phyloP scores from a whole-genome alignment of 2,329 filamentous ascomycete species.

The Pseudogymnoascus sp. region DNA sequence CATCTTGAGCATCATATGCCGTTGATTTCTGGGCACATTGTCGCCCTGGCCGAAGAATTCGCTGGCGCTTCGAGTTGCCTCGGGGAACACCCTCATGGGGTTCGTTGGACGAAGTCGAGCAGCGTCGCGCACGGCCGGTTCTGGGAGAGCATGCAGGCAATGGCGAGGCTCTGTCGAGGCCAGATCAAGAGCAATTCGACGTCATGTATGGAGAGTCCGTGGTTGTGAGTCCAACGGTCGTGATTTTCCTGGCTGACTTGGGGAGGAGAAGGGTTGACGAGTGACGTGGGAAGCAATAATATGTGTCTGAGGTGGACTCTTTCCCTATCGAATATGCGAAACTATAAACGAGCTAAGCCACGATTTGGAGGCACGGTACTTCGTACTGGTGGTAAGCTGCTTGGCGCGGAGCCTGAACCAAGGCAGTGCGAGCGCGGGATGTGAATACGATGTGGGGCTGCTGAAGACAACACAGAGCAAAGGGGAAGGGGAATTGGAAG shows the following conservation, averaged over 20 bases:
- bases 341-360: conserved; percentile 5
- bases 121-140: conserved; percentile 1
- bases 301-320: not conserved
- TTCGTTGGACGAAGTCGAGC: conserved; percentile 1
- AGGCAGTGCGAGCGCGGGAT: not conserved
- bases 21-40: not conserved
- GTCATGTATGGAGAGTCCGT: not conserved
- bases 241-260: not conserved
- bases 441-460: conserved; percentile 1
- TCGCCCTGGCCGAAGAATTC: not conserved
- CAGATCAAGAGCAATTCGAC: conserved; percentile 2
- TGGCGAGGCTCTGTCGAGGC: conserved; percentile 4
- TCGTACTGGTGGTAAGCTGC: conserved; percentile 3
- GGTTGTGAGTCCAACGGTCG: not conserved
- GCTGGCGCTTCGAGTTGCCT: not conserved
- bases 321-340: not conserved
- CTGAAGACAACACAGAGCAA: not conserved
- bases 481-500: not conserved
- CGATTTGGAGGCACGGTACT: conserved; percentile 4
- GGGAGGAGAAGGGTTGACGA: not conserved
- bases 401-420: not conserved
- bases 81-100: not conserved
- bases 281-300: not conserved
- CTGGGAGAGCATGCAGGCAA: conserved; percentile 6
- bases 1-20: conserved; percentile 1